phyloP scores from a whole-genome alignment of 352 stramenopile genomes.

The Discostella stelligera region DNA sequence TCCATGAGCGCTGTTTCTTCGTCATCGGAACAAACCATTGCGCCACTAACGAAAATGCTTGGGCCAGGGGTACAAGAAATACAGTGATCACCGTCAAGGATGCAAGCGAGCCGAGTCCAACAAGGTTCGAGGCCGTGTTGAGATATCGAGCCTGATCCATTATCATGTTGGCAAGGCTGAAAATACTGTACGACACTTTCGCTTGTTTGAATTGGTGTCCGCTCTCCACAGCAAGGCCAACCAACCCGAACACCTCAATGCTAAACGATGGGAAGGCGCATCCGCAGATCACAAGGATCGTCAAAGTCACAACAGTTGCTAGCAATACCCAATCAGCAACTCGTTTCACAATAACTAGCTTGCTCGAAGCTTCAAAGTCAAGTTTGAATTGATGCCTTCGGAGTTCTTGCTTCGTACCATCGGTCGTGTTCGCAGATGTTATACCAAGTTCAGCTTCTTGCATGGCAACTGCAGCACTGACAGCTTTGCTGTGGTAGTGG shows the following conservation, averaged over 20 bases:
- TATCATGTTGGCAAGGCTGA: constrained; percentile 67
- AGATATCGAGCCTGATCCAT: constrained; percentile 74
- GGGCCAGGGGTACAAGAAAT: constrained; percentile 71
- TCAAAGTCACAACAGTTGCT: constrained; percentile 22
- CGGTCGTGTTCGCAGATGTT: not conserved
- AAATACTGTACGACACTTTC: constrained; percentile 61
- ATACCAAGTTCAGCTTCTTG: constrained; percentile 45
- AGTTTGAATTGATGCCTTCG: constrained; percentile 50
- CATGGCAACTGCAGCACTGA: constrained; percentile 4
- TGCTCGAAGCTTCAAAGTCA: constrained; percentile 54
- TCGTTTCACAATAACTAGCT: constrained; percentile 34
- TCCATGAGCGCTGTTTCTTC: constrained; percentile 40
- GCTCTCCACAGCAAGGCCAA: constrained; percentile 73
- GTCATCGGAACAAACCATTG: constrained; percentile 74
- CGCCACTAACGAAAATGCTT: constrained; percentile 52
- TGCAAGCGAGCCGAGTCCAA: constrained; percentile 69
- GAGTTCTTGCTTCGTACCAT: constrained; percentile 22
- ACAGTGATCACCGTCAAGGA: constrained; percentile 69
- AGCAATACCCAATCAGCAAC: constrained; percentile 38
- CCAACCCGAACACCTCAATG: constrained; percentile 70
- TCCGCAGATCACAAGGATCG: constrained; percentile 63
- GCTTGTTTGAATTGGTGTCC: constrained; percentile 72
- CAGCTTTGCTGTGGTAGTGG: constrained; percentile 74
- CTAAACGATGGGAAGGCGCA: constrained; percentile 65
- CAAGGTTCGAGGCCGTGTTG: constrained; percentile 43